Base-by-base conservation (phyloP, 202 grass and related monocot genomes). In the Digitaria exilis region DNA sequence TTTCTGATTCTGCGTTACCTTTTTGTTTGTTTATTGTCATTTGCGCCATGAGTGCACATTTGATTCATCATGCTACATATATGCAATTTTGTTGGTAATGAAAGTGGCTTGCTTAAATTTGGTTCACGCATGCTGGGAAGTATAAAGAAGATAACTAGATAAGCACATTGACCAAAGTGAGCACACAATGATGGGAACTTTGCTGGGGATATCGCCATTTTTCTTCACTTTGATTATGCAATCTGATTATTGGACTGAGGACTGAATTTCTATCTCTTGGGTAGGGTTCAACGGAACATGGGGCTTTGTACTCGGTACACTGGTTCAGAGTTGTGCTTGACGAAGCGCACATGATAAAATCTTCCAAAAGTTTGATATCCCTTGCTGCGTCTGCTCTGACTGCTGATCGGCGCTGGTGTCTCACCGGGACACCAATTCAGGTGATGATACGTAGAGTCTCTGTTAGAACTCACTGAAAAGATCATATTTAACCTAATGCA, bases 261-360 rank as follows among this genome's bases (percentile, higher is more conserved):
- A 76, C 29, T 58, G 29, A 82, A 43, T 18, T 54, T 78, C 29
- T 73, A 57, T 64, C 22, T 85, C 67, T 84, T 89, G 70, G 43
- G 67, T 86, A 94, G 92, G 82, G 69, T 84, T 86, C 73, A 72
- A 80, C 77, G 54, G 96, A 93, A 86, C 90, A 91, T 84, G 90
- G 92, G 25, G 89, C 84, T 49, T 87, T 98, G 25, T 98, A 90
- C 59, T 91, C 83, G 3, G 85, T 98, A 65, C 85, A 86, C 32
- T 98, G 96, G 92, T 95, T 95, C 84, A 91, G 96, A 84, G 60
- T 98, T 89, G 96, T 95, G 54, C 90, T 98, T 84, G 96, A 98
- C 3, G 96, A 98, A 89, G 96, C 95, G 30, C 95, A 98, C 82
- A 87, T 84, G 54, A 95, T 98, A 81, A 95, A 98, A 69, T 98